phyloP scores from a whole-genome alignment of 2,329 filamentous ascomycete species.

The Aureobasidium uvarum region DNA sequence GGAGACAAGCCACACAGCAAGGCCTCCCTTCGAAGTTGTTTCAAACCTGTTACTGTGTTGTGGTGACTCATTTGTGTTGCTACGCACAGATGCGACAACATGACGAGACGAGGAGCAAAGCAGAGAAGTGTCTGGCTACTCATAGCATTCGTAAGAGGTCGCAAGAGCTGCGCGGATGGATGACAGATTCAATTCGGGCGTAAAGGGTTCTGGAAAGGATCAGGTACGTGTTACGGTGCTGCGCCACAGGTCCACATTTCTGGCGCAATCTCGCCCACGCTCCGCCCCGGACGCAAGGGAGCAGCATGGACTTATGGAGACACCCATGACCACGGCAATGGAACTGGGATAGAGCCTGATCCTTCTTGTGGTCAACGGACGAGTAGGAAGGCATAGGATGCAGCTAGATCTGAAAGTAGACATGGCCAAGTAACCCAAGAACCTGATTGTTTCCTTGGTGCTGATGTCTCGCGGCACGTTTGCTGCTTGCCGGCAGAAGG shows the following conservation, averaged over 20 bases:
- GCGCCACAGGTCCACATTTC: conserved; percentile 5
- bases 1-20: conserved; percentile 1
- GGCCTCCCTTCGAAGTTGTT: neutral
- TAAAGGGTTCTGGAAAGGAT: neutral
- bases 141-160: neutral
- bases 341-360: neutral
- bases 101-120: neutral
- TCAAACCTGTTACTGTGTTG: neutral
- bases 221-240: conserved; percentile 5
- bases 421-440: conserved; percentile 1
- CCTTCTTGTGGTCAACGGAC: neutral
- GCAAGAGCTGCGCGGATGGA: neutral
- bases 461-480: neutral
- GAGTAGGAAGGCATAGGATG: neutral
- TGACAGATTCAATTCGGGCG: conserved; percentile 11
- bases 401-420: neutral
- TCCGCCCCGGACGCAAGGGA: conserved; percentile 11
- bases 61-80: neutral
- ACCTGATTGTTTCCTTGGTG: neutral
- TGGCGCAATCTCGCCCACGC: conserved; percentile 1
- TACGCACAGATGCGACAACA: neutral
- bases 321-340: neutral
- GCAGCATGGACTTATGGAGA: neutral
- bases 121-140: conserved; percentile 3
- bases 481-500: neutral